Base-by-base conservation (phyloP, 768 basidiomycete species). In the Chalciporus chontae region DNA sequence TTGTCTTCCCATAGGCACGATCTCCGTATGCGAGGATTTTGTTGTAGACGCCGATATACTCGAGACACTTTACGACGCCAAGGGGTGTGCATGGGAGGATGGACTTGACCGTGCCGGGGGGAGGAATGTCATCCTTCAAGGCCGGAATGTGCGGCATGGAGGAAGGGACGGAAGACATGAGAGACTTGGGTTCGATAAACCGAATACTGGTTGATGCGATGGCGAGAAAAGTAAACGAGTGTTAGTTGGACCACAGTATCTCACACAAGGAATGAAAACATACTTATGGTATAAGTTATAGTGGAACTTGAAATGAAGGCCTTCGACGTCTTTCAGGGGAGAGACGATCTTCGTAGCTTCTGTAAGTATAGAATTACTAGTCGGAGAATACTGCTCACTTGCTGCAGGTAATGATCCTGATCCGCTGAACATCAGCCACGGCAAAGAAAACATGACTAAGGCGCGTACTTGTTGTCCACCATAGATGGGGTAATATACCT, bases 401-500 rank as follows among this genome's bases (percentile, higher is more conserved):
- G 95, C 69, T 99, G 96, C 48, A 99, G 74, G 68, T 99, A 99
- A 64, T 95, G 92, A 65, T 97, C 96, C 85, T 97, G 62, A 23
- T 17, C 47, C 40, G 2, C 31, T 15, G 34, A 14, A 29, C 17
- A 27, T 59, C 38, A 58, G 45, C 32, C 38, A 53, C 45, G 29
- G 17, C 26, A 31, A 10, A 13, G 4, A 31, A 31, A 9, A 31
- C 27, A 31, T 11, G 5, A 31, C 9, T 11, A 3, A 31, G 26
- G 13, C 51, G 50, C 83, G 53, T 59, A 90, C 90, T 82, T 92
- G 91, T 53, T 83, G 84, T 31, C 76, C 81, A 19, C 95, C 95
- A 61, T 90, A 96, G 56, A 97, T 95, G 2, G 96, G 96, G 70
- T 91, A 99, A 70, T 97, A 96, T 10, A 94, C 90, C 91, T 93